phyloP scores from a whole-genome alignment of 441 rosid genomes.

The Metrosideros polymorpha region DNA sequence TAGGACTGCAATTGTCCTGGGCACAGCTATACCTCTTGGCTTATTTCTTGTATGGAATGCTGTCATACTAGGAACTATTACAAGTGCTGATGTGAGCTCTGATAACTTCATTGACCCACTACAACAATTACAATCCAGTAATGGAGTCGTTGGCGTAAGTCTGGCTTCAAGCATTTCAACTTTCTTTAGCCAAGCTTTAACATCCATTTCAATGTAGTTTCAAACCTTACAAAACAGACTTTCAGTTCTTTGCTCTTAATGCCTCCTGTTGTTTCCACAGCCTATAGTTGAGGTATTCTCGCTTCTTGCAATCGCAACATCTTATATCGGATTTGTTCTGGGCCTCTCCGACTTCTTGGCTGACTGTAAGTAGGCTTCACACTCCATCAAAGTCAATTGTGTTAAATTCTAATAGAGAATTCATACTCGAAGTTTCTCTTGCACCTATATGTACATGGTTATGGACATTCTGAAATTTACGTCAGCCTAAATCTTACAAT shows the following conservation, averaged over 20 bases:
- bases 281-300: slow-evolving; percentile 81
- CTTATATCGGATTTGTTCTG: slow-evolving; percentile 78
- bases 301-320: slow-evolving; percentile 82
- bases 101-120: slow-evolving; percentile 61
- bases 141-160: slow-evolving; percentile 71
- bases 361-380: slow-evolving; percentile 49
- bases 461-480: not conserved
- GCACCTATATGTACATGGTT: not conserved
- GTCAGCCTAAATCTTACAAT: not conserved
- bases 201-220: not conserved
- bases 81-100: slow-evolving; percentile 25
- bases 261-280: slow-evolving; percentile 30
- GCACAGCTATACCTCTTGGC: slow-evolving; percentile 83
- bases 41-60: slow-evolving; percentile 90
- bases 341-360: slow-evolving; percentile 91
- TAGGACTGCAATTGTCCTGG: slow-evolving; percentile 81
- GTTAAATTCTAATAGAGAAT: not conserved
- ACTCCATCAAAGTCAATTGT: not conserved
- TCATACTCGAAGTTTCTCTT: not conserved
- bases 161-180: not conserved
- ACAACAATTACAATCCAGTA: slow-evolving; percentile 60
- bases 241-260: not conserved
- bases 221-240: not conserved
- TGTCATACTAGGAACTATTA: slow-evolving; percentile 74
- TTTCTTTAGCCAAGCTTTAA: not conserved